Evolutionary conservation across 768 basidiomycete genomes (phyloP), one percentile per base, ranked within the genome.

Genomic region (Rhizopogon vulgaris): DNA sequence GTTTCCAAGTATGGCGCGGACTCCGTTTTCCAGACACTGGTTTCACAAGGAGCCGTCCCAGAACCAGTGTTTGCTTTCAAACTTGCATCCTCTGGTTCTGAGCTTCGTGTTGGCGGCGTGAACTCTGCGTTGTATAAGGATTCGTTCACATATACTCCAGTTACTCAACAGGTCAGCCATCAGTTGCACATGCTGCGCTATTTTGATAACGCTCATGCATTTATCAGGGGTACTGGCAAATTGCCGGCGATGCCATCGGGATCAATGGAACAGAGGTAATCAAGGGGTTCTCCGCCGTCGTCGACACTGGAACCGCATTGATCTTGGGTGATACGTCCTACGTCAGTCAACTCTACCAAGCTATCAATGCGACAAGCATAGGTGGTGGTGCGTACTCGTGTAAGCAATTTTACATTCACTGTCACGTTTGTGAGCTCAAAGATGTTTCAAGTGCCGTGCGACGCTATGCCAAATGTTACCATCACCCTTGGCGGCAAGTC

Each of bases 301-400:
- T 84, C 51, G 83, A 84, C 65, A 82, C 76, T 52, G 83, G 78
- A 48, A 73, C 73, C 4, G 64, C 71, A 3, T 48, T 69, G 27
- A 66, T 74, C 37, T 64, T 83, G 38, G 75, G 74, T 8, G 75
- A 78, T 41, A 46, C 62, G 1, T 48, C 47, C 6, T 73, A 71
- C 27, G 69, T 73, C 4, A 48, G 39, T 6, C 55, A 60, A 46
- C 63, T 74, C 25, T 72, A 71, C 43, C 49, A 46, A 18, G 30
- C 55, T 3, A 42, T 73, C 38, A 65, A 65, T 6, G 72, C 65
- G 11, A 63, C 69, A 18, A 30, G 51, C 8, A 36, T 69, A 12
- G 67, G 62, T 1, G n/a, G 48, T 1, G 74, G 74, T 34, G 60
- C 63, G 49, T 74, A 79, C 55, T 69, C 73, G n/a, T 39, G 65